These are phyloP conservation scores for Aspergillus caelatus DNA, from an alignment of 2,329 filamentous ascomycete species.

Conservation along the genomic window DNA sequence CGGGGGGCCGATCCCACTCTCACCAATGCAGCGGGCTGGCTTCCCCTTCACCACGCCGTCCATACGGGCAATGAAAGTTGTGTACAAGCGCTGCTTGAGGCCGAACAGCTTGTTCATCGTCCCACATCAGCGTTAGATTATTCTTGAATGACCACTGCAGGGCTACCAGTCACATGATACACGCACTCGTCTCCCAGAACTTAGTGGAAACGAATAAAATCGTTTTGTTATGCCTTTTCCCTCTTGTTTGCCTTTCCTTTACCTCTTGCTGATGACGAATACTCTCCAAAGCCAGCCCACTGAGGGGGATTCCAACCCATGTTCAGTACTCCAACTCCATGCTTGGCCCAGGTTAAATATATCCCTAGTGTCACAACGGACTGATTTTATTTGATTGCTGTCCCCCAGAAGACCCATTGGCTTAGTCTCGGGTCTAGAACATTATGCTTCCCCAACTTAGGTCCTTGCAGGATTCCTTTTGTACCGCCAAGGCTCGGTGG, in stretches of 20 bases:
- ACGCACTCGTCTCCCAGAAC: background rate
- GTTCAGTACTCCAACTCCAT: background rate
- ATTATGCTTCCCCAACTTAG: background rate
- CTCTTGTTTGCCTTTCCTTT: background rate
- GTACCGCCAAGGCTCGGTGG: background rate
- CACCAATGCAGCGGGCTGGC: background rate
- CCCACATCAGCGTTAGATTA: background rate
- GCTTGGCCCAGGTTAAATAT: background rate
- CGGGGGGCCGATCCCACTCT: conserved; percentile 3
- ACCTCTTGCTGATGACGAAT: background rate
- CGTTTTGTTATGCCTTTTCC: background rate
- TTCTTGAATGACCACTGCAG: background rate
- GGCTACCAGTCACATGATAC: background rate
- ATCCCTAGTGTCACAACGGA: background rate
- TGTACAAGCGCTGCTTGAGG: background rate
- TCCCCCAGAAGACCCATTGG: background rate
- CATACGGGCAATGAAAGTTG: background rate
- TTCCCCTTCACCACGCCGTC: background rate
- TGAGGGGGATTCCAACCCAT: background rate
- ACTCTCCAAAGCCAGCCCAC: background rate
- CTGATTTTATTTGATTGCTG: background rate
- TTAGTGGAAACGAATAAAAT: background rate
- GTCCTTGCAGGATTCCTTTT: background rate
- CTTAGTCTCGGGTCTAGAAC: background rate
- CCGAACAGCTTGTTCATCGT: background rate